A percentile compares a stretch with the other conserved stretches of the same genome.
Conservation (phyloP, 306 rosid species). For the Crataegus laevigata region DNA sequence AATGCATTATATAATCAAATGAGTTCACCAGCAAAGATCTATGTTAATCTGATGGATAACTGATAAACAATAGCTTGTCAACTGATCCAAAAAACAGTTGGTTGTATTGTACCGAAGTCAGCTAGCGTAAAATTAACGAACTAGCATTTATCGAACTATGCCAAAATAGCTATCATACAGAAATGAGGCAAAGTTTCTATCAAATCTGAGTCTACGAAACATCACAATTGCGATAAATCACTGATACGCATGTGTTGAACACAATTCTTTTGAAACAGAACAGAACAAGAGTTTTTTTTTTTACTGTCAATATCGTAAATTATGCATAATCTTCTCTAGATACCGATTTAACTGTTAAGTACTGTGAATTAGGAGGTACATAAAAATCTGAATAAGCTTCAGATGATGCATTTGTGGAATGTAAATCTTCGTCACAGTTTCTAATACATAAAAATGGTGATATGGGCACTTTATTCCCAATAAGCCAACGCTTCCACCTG, state of each 20-base stretch:
- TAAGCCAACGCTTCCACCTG: background rate
- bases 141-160: background rate
- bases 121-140: background rate
- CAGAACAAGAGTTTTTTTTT: too few relatives aligned
- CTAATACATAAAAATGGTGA: background rate
- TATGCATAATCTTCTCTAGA: background rate
- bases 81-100: background rate
- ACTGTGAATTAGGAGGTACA: background rate
- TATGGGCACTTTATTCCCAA: background rate
- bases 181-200: background rate
- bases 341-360: too few relatives aligned
- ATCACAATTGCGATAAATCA: background rate
- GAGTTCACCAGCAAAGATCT: background rate
- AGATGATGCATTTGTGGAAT: background rate
- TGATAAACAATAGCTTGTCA: background rate
- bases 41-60: background rate
- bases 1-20: background rate
- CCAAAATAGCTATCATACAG: background rate
- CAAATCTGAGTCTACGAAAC: background rate
- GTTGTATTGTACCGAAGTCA: background rate
- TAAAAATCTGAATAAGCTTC: background rate
- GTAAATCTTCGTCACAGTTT: background rate
- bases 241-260: too few relatives aligned
- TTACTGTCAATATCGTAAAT: too few relatives aligned
- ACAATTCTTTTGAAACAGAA: too few relatives aligned